These are phyloP conservation scores for Dipodascus geniculatus DNA, from an alignment of 805 yeast genomes.

Conservation along the genomic window DNA sequence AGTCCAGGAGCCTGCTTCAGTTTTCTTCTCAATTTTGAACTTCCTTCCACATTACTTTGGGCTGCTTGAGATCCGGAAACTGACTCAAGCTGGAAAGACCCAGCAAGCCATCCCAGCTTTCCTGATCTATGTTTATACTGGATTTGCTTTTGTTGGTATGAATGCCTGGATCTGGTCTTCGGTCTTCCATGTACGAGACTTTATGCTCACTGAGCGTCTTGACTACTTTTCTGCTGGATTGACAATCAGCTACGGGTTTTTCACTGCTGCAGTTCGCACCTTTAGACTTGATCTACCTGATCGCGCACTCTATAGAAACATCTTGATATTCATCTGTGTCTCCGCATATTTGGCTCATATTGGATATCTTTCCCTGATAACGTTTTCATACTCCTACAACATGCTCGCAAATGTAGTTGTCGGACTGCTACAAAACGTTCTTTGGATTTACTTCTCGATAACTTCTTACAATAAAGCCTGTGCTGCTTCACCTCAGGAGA, in stretches of 20 bases:
- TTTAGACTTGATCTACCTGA: slow-evolving; percentile 41
- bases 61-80: slow-evolving; percentile 28
- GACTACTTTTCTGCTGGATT: slow-evolving; percentile 92
- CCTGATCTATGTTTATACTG: slow-evolving; percentile 27
- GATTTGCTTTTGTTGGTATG: slow-evolving; percentile 55
- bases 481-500: slow-evolving; percentile 38
- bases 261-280: slow-evolving; percentile 50
- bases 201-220: slow-evolving; percentile 63
- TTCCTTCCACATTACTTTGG: slow-evolving; percentile 48
- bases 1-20: slow-evolving; percentile 73
- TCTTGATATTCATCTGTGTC: slow-evolving; percentile 33
- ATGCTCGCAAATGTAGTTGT: slow-evolving; percentile 79
- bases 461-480: slow-evolving; percentile 15
- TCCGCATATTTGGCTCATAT: slow-evolving; percentile 54
- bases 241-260: slow-evolving; percentile 72
- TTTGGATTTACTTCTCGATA: slow-evolving; percentile 34
- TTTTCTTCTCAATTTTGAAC: slow-evolving; percentile 64
- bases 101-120: slow-evolving; percentile 13
- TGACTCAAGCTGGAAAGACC: slow-evolving; percentile 10
- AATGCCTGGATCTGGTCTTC: slow-evolving; percentile 83
- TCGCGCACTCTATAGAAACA: slow-evolving; percentile 20
- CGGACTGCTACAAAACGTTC: slow-evolving; percentile 63
- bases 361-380: slow-evolving; percentile 43
- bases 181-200: slow-evolving; percentile 80
- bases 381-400: slow-evolving; percentile 89